These are phyloP conservation scores for Aspergillus persii DNA, from an alignment of 2,329 filamentous ascomycete genomes.

Conservation along the genomic window DNA sequence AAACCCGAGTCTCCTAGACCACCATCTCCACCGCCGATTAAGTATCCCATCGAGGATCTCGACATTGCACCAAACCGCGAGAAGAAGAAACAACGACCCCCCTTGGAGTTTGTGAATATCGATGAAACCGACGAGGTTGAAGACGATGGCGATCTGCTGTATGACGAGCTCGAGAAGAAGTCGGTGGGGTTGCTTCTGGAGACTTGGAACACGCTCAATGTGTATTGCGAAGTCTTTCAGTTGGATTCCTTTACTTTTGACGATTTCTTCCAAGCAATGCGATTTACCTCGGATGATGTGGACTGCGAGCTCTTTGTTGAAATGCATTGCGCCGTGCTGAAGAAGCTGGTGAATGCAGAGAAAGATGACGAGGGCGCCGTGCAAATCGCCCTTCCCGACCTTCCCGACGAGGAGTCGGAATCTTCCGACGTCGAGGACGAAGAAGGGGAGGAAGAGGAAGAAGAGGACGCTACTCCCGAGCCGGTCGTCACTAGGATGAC, in stretches of 20 bases:
- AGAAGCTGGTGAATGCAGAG: slow-evolving; percentile 75
- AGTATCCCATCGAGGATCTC: slow-evolving; percentile 94
- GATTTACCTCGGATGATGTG: slow-evolving; percentile 68
- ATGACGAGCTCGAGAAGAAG: slow-evolving; percentile 66
- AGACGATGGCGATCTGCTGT: slow-evolving; percentile 43
- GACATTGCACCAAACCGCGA: slow-evolving; percentile 69
- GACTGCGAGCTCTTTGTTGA: slow-evolving; percentile 86
- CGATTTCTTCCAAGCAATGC: slow-evolving; percentile 87
- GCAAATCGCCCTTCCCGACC: slow-evolving; percentile 72
- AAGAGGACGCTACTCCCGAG: slow-evolving; percentile 55
- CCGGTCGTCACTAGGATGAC: slow-evolving; percentile 64
- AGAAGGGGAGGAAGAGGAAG: slow-evolving; percentile 49
- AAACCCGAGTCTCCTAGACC: slow-evolving; percentile 54
- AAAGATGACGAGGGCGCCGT: slow-evolving; percentile 70
- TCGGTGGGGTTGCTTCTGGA: slow-evolving; percentile 84
- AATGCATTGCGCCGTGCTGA: slow-evolving; percentile 86
- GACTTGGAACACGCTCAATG: slow-evolving; percentile 94
- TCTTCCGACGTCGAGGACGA: slow-evolving; percentile 60
- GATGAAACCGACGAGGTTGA: slow-evolving; percentile 57
- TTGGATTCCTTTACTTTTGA: slow-evolving; percentile 98
- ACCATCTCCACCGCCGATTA: slow-evolving; percentile 72
- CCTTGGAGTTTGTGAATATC: slow-evolving; percentile 72
- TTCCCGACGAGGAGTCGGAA: slow-evolving; percentile 69
- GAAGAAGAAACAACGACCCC: slow-evolving; percentile 65
- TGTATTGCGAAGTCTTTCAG: slow-evolving; percentile 93